Base-by-base conservation (phyloP, 805 yeast genomes). In the Zygoascus flipseniorum region DNA sequence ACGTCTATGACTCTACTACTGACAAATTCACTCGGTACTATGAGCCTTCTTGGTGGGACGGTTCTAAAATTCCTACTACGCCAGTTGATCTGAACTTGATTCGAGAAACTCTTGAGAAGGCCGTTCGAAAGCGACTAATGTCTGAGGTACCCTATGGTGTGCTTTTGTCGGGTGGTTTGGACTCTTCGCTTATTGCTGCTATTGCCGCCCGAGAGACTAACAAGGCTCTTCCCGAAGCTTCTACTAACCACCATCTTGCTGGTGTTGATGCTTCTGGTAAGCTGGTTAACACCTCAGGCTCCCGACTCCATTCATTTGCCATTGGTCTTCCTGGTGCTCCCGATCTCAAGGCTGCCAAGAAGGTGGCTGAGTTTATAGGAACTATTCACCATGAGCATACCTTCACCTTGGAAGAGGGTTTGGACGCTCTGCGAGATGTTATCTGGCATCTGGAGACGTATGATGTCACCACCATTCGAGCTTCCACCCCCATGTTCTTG, bases 111-210 rank as follows among this genome's bases (percentile, higher is more conserved):
- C 79, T 93, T 69, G 99, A 93, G 72, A 75, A 85, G 74, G 89
- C 99, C 48, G 99, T 93, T 53, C 86, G 99, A 78, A 93, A 93
- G 86, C 86, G 99, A 79, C 80, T 93, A 66, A 93, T 93, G 99
- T 93, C 98, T 53, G 99, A 93, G 77, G 99, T 93, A 57, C 98
- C 99, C 53, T 93, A 88, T 72, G 99, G 99, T 76, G 99, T 93
- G 47, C 76, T 93, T 62, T 77, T 93, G 62, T 89, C 97, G 20
- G 99, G 99, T 69, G 99, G 99, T 61, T 80, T 93, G 66, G 99
- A 93, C 71, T 89, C 97, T 47, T 89, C 97, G 20, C 78, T 93
- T 72, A 93, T 93, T 69, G 99, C 99, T 18, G 72, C 99, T 46
- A 93, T 93, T 67, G 99, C 98, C 51, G 93, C 98, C 32, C 81